Base-by-base conservation (phyloP, 2,329 filamentous ascomycete genomes). In the Neobulgaria alba region DNA sequence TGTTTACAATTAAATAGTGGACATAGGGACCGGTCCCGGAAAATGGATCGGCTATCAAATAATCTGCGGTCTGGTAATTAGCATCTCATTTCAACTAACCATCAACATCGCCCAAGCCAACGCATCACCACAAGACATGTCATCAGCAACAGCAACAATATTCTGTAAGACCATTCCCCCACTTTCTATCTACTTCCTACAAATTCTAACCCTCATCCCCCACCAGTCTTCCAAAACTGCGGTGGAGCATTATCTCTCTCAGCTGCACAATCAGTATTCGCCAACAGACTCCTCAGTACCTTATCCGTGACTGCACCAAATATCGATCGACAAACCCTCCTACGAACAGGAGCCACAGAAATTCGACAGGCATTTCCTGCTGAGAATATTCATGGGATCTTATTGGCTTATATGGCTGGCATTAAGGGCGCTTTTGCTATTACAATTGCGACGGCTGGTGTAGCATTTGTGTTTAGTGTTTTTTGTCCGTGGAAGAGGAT, bases 11-110 rank as follows among this genome's bases (percentile, higher is more conserved):
- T n/a, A n/a, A n/a, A 76, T 71, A 0, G 65, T 75, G 14, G 57
- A 59, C 14, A 62, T 73, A 3, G 50, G 66, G 48, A 74, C 69
- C 3, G 59, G 64, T 1, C 55, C 68, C 3, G 51, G 58, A 12
- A 59, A 65, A 29, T 78, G 74, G 73, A 72, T 77, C 44, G 72
- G 73, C 10, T 77, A 72, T 55, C 73, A 76, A 52, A 67, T 75
- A 32, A 51, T 79, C 16, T 61, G 64, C 15, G 75, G 74, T 20
- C 60, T 75, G 3, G 74, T 74, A 32, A 63, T 71, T 3, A 76
- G 77, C 2, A 60, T 72, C 16, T 71, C 71, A 10, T 75, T 80
- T 66, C 61, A 64, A 39, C 36, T 7, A 42, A 2, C 41, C 45
- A 10, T 19, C 41, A 20, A 33, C 35, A 15, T 37, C 39, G 40